A percentile compares a stretch with the other conserved stretches of the same genome.
Conservation (phyloP, 2,329 filamentous ascomycete species). For the Thielaviopsis punctulata region DNA sequence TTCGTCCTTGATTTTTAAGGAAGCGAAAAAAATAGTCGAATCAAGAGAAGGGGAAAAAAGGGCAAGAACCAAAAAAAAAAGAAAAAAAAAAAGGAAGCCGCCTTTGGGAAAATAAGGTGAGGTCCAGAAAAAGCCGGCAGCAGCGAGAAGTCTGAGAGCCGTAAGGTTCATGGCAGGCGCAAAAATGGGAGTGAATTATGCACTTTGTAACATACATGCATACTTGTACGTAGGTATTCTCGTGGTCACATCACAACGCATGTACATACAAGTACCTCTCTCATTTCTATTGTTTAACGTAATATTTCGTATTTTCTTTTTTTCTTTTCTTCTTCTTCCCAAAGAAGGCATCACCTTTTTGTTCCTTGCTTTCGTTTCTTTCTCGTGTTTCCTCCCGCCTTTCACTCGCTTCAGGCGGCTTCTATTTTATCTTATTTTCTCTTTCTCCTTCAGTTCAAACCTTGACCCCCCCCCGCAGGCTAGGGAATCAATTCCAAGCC, state of each 20-base stretch:
- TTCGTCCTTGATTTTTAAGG: not conserved
- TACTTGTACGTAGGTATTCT: too few species aligned
- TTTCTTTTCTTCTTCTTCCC: not conserved
- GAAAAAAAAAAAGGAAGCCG: too few species aligned
- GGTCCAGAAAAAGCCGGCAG: too few species aligned
- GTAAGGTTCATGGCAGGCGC: too few species aligned
- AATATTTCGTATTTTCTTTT: slow-evolving; percentile 1
- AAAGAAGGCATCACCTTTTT: too few species aligned
- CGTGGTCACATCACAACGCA: not conserved
- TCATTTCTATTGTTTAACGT: not conserved
- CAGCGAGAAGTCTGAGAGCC: too few species aligned
- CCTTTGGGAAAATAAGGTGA: too few species aligned
- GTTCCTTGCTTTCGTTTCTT: not conserved
- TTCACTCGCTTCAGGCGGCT: slow-evolving; percentile 8
- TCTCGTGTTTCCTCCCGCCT: not conserved
- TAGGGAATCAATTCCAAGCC: not conserved
- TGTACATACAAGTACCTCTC: not conserved
- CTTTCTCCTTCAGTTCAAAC: not conserved
- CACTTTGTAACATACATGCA: too few species aligned
- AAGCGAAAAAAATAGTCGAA: not conserved
- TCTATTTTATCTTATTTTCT: not conserved
- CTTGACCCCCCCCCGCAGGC: slow-evolving; percentile 15
- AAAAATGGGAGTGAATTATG: too few species aligned
- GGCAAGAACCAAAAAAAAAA: not conserved
- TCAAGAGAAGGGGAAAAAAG: not conserved